phyloP scores from a whole-genome alignment of 73 alveolate genomes.

The Symbiodinium natans region DNA sequence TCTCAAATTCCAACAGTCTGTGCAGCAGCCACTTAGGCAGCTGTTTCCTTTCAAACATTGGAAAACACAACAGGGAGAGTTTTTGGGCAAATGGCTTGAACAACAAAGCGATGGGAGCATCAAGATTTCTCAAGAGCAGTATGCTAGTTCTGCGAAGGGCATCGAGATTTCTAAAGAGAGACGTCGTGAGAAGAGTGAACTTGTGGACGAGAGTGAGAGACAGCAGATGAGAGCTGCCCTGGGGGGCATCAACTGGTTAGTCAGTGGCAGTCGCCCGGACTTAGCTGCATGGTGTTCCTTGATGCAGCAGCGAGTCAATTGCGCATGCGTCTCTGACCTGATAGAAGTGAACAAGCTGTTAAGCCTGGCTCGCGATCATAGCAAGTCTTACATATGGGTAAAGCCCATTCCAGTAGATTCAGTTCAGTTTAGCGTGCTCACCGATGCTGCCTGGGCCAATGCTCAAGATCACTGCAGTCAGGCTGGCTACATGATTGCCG shows the following conservation, averaged over 20 bases:
- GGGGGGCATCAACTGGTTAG: not conserved
- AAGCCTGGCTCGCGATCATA: conserved; percentile 26
- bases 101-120: not conserved
- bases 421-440: not conserved
- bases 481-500: not conserved
- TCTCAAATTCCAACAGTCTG: not conserved
- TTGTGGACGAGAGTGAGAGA: not conserved
- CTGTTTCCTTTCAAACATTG: conserved; percentile 1
- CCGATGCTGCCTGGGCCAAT: not conserved
- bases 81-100: not conserved
- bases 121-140: not conserved
- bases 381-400: not conserved
- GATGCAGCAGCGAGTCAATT: not conserved
- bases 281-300: not conserved
- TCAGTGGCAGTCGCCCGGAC: not conserved
- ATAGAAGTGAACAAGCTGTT: not conserved
- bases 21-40: not conserved
- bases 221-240: not conserved
- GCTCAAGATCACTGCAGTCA: not conserved
- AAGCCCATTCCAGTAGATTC: not conserved
- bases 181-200: not conserved
- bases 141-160: not conserved
- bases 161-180: not conserved
- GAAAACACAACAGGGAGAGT: not conserved
- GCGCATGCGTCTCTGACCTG: not conserved